phyloP scores from a whole-genome alignment of 78 protist species.

The Dictyostelium firmibasis region DNA sequence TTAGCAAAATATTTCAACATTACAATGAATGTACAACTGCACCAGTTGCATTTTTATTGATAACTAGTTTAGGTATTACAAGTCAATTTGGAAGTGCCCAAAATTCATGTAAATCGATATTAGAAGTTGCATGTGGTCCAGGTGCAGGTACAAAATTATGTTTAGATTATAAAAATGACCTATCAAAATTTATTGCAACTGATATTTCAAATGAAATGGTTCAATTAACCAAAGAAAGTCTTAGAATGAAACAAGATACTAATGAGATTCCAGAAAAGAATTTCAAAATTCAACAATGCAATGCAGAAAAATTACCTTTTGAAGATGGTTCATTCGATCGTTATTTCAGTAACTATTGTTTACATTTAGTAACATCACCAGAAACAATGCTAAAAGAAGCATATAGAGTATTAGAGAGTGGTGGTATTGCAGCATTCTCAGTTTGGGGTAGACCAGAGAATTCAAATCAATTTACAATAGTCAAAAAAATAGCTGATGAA shows the following conservation, averaged over 20 bases:
- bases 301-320: conserved; percentile 49
- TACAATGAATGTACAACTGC: conserved; percentile 7
- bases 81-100: not conserved
- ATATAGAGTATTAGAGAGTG: conserved; percentile 52
- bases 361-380: conserved; percentile 62
- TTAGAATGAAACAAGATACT: not conserved
- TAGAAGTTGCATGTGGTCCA: conserved; percentile 67
- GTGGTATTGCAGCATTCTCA: conserved; percentile 56
- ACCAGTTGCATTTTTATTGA: not conserved
- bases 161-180: not conserved
- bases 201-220: conserved; percentile 58
- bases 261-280: not conserved
- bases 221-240: not conserved
- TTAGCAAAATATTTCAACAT: not conserved
- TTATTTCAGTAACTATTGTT: conserved; percentile 35
- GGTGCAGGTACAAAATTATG: conserved; percentile 35
- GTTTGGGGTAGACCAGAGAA: conserved; percentile 75
- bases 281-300: not conserved
- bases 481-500: not conserved
- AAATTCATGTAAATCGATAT: not conserved
- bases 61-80: conserved; percentile 15
- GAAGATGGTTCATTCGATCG: conserved; percentile 19
- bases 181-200: not conserved
- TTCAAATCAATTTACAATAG: conserved; percentile 39
- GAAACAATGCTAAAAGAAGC: conserved; percentile 28